Base-by-base conservation (phyloP, 225 moss, liverwort and hornwort genomes). In the Bryum argenteum region DNA sequence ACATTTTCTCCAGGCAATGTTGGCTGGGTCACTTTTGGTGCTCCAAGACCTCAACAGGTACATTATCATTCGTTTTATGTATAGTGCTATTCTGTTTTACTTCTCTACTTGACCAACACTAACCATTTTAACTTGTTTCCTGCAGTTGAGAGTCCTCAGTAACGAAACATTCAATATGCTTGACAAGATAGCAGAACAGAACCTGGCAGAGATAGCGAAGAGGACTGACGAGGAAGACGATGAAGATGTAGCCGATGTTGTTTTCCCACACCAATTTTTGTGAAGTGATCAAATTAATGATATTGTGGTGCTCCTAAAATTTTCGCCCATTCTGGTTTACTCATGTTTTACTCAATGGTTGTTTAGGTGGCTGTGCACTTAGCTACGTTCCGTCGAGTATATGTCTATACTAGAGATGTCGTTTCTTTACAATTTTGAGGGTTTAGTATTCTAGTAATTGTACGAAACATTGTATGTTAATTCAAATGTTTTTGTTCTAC, bases 11-110 rank as follows among this genome's bases (percentile, higher is more conserved):
- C 98, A 9, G 98, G 98, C 73, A 92, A 94, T 78, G 85, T 92
- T n/a, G 98, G 98, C 56, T 98, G 78, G 81, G 94, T 67, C 53
- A 94, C 98, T 19, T 98, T 92, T 74, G 98, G 94, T 63, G 94
- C 94, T 69, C 92, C 98, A 58, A 89, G 98, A 64, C 98, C 98
- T 61, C 84, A 77, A 59, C 94, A 94, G 91, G 97, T 97, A 79
- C 51, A 33, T 17, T 26, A 15, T 70, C 64, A 10, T 41, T 28
- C 17, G 33, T 58, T 71, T 28, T 33, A 4, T 77, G 61, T 48
- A 54, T 15, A 2, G 10, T 61, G 2, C 52, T 33, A 8, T 74
- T 17, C 51, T 13, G 5, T 33, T 59, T 63, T 51, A 10, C 38
- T 73, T 56, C 4, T 41, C n/a, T 26, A 10, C 40, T 10, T 16